phyloP scores from a whole-genome alignment of 176 grass and related monocot genomes.

The Oryza brachyantha region DNA sequence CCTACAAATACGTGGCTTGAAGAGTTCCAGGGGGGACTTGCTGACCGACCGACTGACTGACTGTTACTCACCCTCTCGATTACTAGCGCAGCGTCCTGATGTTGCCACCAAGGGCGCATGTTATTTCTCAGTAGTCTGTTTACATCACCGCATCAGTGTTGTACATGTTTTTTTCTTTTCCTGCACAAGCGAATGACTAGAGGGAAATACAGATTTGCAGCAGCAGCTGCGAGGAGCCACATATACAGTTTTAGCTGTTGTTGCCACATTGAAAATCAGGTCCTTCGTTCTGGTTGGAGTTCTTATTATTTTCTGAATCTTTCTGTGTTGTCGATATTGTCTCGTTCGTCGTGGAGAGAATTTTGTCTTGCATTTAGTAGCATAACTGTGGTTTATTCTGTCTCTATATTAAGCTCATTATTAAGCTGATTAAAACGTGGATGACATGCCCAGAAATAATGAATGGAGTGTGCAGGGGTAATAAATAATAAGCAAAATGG shows the following conservation, averaged over 20 bases:
- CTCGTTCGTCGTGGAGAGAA: no score
- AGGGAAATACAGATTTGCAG: not conserved
- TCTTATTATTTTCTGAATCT: no score
- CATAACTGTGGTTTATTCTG: no score
- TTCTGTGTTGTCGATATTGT: no score
- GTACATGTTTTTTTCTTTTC: not conserved
- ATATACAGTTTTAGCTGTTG: not conserved
- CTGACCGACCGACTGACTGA: no score
- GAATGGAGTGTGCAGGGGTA: no score
- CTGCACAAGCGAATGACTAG: not conserved
- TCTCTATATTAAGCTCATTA: not conserved
- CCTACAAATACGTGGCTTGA: conserved; percentile 52
- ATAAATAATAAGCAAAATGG: no score
- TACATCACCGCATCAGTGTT: not conserved
- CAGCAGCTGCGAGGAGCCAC: not conserved
- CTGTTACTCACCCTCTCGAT: not conserved
- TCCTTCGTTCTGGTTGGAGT: not conserved
- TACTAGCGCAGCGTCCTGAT: not conserved
- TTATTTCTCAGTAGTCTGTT: not conserved
- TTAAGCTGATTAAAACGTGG: not conserved
- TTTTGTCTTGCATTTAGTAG: no score
- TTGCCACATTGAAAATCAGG: not conserved
- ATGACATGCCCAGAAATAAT: no score
- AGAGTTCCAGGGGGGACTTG: not conserved
- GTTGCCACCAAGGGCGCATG: not conserved